phyloP scores from a whole-genome alignment of 352 stramenopile species.

The Globisporangium irregulare region DNA sequence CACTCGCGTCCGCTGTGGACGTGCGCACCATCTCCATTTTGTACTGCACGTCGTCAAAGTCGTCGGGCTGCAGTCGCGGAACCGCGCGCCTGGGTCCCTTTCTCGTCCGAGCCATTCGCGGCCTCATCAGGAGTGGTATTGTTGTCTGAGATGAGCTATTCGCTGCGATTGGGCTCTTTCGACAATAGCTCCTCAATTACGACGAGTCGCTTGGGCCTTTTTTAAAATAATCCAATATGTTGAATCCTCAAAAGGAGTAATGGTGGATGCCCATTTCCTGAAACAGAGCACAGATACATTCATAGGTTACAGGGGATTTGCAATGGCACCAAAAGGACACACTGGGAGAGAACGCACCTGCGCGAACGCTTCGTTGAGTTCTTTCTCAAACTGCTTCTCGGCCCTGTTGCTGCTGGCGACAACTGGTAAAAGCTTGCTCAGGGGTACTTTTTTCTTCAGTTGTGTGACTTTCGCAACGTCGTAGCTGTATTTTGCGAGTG shows the following conservation, averaged over 20 bases:
- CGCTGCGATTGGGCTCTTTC: neutral
- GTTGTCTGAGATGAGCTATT: neutral
- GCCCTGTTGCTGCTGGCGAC: conserved; percentile 12
- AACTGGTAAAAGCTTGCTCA: conserved; percentile 48
- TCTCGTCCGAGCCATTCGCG: neutral
- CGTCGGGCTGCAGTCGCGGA: conserved; percentile 37
- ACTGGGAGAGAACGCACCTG: conserved; percentile 21
- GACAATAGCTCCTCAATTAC: neutral
- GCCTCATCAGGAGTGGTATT: neutral
- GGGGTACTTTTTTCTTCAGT: conserved; percentile 59
- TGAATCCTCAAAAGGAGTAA: conserved; percentile 32
- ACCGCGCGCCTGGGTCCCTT: conserved; percentile 15
- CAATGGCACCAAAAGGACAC: neutral
- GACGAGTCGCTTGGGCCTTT: neutral
- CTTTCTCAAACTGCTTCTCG: conserved; percentile 63
- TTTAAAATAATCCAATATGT: neutral
- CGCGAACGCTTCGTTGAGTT: conserved; percentile 64
- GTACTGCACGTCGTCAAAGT: conserved; percentile 69
- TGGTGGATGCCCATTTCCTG: conserved; percentile 58
- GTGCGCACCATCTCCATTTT: conserved; percentile 53
- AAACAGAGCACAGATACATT: neutral
- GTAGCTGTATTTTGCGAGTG: conserved; percentile 43
- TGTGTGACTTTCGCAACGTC: conserved; percentile 40
- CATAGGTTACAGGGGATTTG: neutral
- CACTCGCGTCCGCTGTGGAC: conserved; percentile 10